phyloP scores from a whole-genome alignment of 805 yeast genomes.

The Candida maris region DNA sequence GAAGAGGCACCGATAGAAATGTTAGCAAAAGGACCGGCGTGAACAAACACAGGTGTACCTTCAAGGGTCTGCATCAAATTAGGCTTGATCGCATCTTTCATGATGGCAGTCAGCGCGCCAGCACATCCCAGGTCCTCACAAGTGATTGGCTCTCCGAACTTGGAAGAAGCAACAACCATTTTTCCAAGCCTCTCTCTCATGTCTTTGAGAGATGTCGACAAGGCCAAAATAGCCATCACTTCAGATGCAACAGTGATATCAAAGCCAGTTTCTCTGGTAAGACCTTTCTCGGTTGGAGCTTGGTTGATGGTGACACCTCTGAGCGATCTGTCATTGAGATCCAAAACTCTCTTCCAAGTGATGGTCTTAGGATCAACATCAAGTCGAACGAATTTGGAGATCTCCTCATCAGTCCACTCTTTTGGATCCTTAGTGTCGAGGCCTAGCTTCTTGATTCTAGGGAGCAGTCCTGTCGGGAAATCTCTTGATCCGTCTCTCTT shows the following conservation, averaged over 20 bases:
- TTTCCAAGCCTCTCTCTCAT: constrained; percentile 84
- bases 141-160: constrained; percentile 76
- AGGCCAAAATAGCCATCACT: constrained; percentile 92
- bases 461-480: constrained; percentile 75
- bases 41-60: constrained; percentile 96
- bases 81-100: constrained; percentile 96
- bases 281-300: constrained; percentile 91
- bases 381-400: constrained; percentile 70
- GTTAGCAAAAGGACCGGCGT: constrained; percentile 98
- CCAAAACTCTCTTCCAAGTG: constrained; percentile 91
- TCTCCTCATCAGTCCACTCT: constrained; percentile 73
- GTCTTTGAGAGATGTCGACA: constrained; percentile 72
- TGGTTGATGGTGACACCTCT: constrained; percentile 87
- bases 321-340: constrained; percentile 87
- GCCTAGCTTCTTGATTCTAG: constrained; percentile 77
- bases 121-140: constrained; percentile 94
- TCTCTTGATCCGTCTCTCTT: constrained; percentile 71
- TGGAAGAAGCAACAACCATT: constrained; percentile 83
- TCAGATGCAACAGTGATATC: constrained; percentile 96
- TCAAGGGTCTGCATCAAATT: constrained; percentile 95
- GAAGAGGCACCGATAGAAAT: constrained; percentile 96
- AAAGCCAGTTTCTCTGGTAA: constrained; percentile 82
- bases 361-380: constrained; percentile 88
- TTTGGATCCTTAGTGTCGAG: constrained; percentile 77
- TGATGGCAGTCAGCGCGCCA: constrained; percentile 90